phyloP scores from a whole-genome alignment of 2,329 filamentous ascomycete genomes.

The Sclerotinia nivalis region DNA sequence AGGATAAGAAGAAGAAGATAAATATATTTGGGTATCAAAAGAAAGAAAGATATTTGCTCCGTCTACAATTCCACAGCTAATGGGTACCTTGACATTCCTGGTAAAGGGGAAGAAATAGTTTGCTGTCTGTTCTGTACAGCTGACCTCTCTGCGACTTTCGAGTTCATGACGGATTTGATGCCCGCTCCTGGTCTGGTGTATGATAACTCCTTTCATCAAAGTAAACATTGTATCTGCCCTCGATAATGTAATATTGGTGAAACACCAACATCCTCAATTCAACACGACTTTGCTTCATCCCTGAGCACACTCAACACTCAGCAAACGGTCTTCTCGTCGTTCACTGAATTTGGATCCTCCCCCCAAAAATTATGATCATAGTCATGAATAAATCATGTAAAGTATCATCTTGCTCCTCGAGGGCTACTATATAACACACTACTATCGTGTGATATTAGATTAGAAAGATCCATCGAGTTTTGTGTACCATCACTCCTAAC shows the following conservation, averaged over 20 bases:
- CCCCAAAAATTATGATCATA: background rate
- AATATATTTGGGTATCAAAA: background rate
- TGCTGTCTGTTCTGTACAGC: no score
- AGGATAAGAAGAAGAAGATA: no score
- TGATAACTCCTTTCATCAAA: background rate
- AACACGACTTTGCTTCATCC: conserved; percentile 81
- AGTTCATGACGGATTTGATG: no score
- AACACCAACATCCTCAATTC: conserved; percentile 54
- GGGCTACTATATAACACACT: conserved; percentile 39
- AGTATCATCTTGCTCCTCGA: conserved; percentile 18
- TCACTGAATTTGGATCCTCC: no score
- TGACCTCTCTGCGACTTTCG: no score
- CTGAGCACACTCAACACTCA: conserved; percentile 86
- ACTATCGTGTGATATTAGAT: conserved; percentile 35
- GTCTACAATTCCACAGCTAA: no score
- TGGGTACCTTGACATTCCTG: no score
- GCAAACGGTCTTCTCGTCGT: conserved; percentile 78
- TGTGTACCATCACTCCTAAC: conserved; percentile 42
- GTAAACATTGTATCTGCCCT: background rate
- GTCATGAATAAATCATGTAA: background rate
- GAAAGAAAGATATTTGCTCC: background rate
- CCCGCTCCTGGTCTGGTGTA: fast-evolving
- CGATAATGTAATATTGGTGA: conserved; percentile 29
- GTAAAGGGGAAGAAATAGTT: no score
- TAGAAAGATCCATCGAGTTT: conserved; percentile 40